Evolutionary conservation across 345 rosid species (phyloP), one percentile per base, ranked within the genome.

Genomic region (Erodium maritimum): DNA sequence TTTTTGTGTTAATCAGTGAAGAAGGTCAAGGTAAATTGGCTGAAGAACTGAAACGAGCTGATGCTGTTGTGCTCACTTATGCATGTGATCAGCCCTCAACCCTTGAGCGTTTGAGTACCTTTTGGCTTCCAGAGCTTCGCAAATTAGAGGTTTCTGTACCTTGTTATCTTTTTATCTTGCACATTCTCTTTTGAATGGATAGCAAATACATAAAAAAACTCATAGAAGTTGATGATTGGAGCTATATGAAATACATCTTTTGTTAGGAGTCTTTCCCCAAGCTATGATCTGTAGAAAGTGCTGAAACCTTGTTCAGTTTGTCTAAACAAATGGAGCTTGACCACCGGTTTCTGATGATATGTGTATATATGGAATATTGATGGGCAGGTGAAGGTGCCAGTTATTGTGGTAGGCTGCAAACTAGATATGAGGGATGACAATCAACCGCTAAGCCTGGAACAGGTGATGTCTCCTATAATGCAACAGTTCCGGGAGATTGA

Each of bases 61-160:
- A 91, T 73, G 87, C 85, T 2, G 87, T 91, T 68, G 89, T 88
- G 66, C 81, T 91, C 58, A 86, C 98, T 17, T 86, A 81, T 75
- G 83, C 88, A 0, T 80, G 87, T 53, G 93, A 88, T 58, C 79
- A 64, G 67, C 83, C 67, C 17, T 73, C 80, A 54, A 88, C 89
- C 51, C 81, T 88, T 62, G 79, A 72, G 17, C 80, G 78, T 42
- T 66, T 91, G 86, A 81, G 77, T 71, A 64, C 79, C 51, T 83
- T 81, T 68, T 88, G 96, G 98, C 86, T 88, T 65, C 98, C 93
- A 1, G 79, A 84, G 69, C 87, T 82, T 64, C 80, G 87, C 13
- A 73, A 69, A 50, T 71, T 82, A 58, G 87, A 82, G 84, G 84
- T 82, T 61, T 18, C 5, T 62, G 20, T 25, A 24, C 22, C 19